A percentile compares a stretch with the other conserved stretches of the same genome.
phyloP scores from a whole-genome alignment of 192 early-diverging fungal genomes.

The Backusella westeae region DNA sequence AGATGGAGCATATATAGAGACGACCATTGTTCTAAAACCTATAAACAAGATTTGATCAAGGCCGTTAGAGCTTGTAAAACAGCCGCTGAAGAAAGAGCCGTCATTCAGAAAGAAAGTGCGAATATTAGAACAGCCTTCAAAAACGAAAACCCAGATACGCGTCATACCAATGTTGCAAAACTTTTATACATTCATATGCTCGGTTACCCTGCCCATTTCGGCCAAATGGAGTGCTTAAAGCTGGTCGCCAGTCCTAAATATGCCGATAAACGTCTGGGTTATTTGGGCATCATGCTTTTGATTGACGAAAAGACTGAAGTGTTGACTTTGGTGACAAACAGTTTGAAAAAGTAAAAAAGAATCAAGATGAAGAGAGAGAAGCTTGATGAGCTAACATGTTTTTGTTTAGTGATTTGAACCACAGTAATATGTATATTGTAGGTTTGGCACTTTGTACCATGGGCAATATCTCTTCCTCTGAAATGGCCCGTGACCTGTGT shows the following conservation, averaged over 20 bases:
- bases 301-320: slow-evolving; percentile 98
- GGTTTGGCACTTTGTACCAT: slow-evolving; percentile 95
- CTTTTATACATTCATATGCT: slow-evolving; percentile 98
- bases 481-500: slow-evolving; percentile 93
- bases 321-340: slow-evolving; percentile 97
- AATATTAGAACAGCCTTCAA: slow-evolving; percentile 96
- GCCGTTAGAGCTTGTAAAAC: slow-evolving; percentile 96
- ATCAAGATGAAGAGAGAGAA: neutral
- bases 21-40: neutral
- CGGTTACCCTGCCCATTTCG: slow-evolving; percentile 98
- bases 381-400: neutral
- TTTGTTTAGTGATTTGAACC: slow-evolving; percentile 84
- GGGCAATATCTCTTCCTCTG: slow-evolving; percentile 94
- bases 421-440: slow-evolving; percentile 93
- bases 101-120: slow-evolving; percentile 96
- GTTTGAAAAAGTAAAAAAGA: slow-evolving; percentile 82
- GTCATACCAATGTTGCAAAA: slow-evolving; percentile 95
- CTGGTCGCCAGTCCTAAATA: slow-evolving; percentile 91
- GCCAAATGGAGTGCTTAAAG: slow-evolving; percentile 99
- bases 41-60: slow-evolving; percentile 75
- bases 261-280: slow-evolving; percentile 97
- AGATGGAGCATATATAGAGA: neutral
- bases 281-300: slow-evolving; percentile 96
- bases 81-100: slow-evolving; percentile 95
- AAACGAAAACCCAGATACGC: slow-evolving; percentile 88